A percentile compares a stretch with the other conserved stretches of the same genome.
phyloP scores from a whole-genome alignment of 2,329 filamentous ascomycete species.

The Fusarium succisae region DNA sequence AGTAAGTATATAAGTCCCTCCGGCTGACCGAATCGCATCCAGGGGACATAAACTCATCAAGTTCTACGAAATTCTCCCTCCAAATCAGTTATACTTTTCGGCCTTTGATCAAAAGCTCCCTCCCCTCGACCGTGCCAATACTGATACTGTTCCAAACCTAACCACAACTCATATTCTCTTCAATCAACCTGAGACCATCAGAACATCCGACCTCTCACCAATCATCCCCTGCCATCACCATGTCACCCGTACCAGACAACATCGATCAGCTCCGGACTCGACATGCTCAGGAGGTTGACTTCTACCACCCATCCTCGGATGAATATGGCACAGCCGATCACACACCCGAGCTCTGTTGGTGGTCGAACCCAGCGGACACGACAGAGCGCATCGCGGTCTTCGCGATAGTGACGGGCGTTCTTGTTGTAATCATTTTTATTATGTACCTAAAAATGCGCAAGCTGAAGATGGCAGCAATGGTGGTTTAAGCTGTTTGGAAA shows the following conservation, averaged over 20 bases:
- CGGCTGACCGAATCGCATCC: not conserved
- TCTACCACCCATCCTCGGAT: not conserved
- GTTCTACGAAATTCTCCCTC: not conserved
- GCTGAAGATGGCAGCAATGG: not conserved
- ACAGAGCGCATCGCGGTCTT: not conserved
- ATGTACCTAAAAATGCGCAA: not conserved
- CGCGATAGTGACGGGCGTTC: not conserved
- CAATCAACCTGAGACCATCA: not conserved
- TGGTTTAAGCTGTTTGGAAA: not conserved
- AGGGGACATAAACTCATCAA: not conserved
- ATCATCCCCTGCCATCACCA: not conserved
- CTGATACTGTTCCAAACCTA: not conserved
- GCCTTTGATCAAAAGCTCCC: not conserved
- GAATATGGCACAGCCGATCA: not conserved
- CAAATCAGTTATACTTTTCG: not conserved
- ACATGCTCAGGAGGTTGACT: not conserved
- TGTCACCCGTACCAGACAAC: not conserved
- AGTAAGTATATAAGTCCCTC: not conserved
- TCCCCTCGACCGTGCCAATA: not conserved
- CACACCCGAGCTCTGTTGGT: not conserved
- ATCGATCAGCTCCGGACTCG: not conserved
- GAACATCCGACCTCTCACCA: not conserved
- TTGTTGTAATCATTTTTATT: not conserved
- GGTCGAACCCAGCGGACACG: not conserved
- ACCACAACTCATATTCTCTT: not conserved